Conservation (phyloP, 345 rosid genomes). For the Hibiscus syriacus region DNA sequence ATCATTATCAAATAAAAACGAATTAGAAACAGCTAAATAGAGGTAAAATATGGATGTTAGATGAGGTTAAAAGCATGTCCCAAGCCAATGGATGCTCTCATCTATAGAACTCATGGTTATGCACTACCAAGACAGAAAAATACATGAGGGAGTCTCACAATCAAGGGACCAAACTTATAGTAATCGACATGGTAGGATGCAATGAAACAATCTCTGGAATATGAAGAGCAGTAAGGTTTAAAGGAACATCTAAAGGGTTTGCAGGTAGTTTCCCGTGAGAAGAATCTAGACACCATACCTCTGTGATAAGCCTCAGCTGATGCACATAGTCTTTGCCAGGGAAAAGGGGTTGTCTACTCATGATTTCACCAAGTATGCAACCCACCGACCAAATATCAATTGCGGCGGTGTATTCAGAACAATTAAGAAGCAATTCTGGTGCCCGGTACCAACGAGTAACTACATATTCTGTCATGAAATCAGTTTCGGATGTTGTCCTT, state of each 20-base stretch:
- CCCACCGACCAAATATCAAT: too few relatives aligned
- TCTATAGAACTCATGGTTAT: background rate
- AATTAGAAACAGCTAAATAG: background rate
- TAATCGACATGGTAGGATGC: too few relatives aligned
- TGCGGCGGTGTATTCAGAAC: too few relatives aligned
- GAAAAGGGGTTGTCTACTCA: slow-evolving; percentile 82
- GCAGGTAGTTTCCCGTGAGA: background rate
- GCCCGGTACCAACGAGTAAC: too few relatives aligned
- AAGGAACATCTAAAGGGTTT: background rate
- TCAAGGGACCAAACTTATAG: too few relatives aligned
- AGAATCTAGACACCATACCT: slow-evolving; percentile 41
- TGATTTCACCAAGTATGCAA: too few relatives aligned
- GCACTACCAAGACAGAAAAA: background rate
- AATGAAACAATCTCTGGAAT: too few relatives aligned
- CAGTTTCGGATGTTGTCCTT: too few relatives aligned
- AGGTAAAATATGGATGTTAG: background rate
- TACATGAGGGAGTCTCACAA: background rate
- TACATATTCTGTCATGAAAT: too few relatives aligned
- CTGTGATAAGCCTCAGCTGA: slow-evolving; percentile 88
- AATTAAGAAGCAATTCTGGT: too few relatives aligned
- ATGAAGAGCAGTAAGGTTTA: too few relatives aligned
- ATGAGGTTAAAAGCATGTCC: background rate
- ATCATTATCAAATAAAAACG: background rate
- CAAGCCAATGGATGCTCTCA: background rate
- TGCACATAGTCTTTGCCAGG: slow-evolving; percentile 98